phyloP scores from a whole-genome alignment of 1,139 yeast genomes.

The Scheffersomyces illinoinensis region DNA sequence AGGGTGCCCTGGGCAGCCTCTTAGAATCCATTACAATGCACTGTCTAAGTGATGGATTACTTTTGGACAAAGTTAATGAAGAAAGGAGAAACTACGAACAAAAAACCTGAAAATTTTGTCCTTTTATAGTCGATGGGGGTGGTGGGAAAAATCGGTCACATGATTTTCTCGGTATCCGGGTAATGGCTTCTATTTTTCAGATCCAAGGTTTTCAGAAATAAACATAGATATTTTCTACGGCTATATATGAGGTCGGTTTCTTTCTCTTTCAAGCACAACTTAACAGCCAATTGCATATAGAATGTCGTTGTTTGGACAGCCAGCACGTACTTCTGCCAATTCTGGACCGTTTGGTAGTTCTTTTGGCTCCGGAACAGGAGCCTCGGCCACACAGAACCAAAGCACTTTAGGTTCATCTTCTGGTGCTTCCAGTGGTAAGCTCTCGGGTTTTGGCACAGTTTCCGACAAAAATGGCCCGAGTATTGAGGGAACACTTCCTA shows the following conservation, averaged over 20 bases:
- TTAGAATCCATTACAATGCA: constrained; percentile 34
- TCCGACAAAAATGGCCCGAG: background rate
- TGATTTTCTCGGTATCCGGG: background rate
- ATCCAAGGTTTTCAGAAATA: background rate
- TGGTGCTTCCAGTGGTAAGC: background rate
- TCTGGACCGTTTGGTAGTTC: constrained; percentile 1
- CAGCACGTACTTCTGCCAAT: constrained; percentile 2
- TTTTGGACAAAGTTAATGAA: constrained; percentile 52
- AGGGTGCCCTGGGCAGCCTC: constrained; percentile 4
- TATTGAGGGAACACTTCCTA: background rate
- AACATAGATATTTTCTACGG: background rate
- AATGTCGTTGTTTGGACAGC: constrained; percentile 12
- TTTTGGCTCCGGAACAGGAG: constrained; percentile 5
- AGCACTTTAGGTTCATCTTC: background rate
- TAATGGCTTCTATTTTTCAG: background rate
- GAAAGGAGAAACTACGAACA: constrained; percentile 9
- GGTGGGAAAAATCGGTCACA: background rate
- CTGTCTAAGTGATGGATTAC: constrained; percentile 56
- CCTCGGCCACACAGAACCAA: background rate
- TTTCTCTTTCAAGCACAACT: background rate
- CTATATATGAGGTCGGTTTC: too few species aligned
- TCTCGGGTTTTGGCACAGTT: background rate
- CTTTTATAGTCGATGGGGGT: background rate
- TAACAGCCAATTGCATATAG: background rate
- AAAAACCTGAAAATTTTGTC: background rate